Evolutionary conservation across 139 green algal species (phyloP).

Genomic region (Coccomyxa sp.): DNA sequence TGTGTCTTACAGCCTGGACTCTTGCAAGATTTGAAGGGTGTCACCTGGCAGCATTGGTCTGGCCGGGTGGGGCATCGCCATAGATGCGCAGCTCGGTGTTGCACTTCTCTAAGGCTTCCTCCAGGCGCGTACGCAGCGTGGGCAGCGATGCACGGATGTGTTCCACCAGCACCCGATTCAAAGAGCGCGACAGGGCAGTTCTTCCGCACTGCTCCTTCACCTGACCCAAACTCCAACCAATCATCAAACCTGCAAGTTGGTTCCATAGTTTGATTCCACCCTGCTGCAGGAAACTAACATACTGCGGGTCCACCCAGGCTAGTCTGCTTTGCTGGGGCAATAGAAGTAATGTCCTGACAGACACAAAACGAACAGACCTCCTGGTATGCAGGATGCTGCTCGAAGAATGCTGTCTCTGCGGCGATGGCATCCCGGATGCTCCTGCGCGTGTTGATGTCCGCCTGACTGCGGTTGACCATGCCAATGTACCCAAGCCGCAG

Average conservation of each 20-base stretch:
- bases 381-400: constrained; percentile 52
- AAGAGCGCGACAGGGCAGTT: constrained; percentile 52
- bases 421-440: constrained; percentile 32
- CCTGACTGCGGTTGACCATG: constrained; percentile 82
- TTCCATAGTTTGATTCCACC: not conserved
- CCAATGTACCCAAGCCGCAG: constrained; percentile 90
- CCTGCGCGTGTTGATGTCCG: constrained; percentile 65
- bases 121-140: constrained; percentile 32
- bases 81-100: constrained; percentile 44
- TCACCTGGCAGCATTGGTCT: constrained; percentile 22
- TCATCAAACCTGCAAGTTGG: not conserved
- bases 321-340: not conserved
- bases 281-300: not conserved
- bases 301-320: not conserved
- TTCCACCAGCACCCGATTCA: constrained; percentile 89
- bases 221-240: not conserved
- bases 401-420: constrained; percentile 66
- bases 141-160: constrained; percentile 70
- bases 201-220: constrained; percentile 55
- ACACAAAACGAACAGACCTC: constrained; percentile 23
- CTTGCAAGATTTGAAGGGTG: not conserved
- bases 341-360: not conserved
- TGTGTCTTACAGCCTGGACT: not conserved
- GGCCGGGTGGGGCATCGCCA: constrained; percentile 42
- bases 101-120: constrained; percentile 31